These are phyloP conservation scores for Clonostachys sp. DNA, from an alignment of 2,329 filamentous ascomycete genomes.

Conservation along the genomic window DNA sequence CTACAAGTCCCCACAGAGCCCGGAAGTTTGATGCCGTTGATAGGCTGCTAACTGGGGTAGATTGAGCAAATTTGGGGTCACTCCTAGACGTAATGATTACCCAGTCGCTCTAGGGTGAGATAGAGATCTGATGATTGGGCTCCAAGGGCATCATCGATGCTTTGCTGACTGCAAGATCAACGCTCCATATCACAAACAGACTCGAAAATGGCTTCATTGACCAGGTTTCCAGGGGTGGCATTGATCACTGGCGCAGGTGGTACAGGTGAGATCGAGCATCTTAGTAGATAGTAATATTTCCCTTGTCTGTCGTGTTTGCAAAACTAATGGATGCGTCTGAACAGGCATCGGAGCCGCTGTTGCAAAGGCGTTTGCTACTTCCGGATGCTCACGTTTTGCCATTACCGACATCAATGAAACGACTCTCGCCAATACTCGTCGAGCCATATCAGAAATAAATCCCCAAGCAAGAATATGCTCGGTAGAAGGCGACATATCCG, in stretches of 20 bases:
- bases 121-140: too few relatives aligned
- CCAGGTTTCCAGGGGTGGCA: constrained; percentile 35
- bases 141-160: too few relatives aligned
- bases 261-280: constrained; percentile 24
- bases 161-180: too few relatives aligned
- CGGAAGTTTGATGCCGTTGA: too few relatives aligned
- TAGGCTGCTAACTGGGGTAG: too few relatives aligned
- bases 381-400: constrained; percentile 44
- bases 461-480: constrained; percentile 24
- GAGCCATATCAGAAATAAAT: constrained; percentile 21
- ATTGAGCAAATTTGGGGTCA: too few relatives aligned
- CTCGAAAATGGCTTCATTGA: constrained; percentile 7
- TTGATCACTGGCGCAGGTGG: constrained; percentile 42
- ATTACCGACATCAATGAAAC: constrained; percentile 45
- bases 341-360: constrained; percentile 53
- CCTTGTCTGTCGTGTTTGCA: too few relatives aligned
- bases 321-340: neutral
- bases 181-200: neutral
- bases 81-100: too few relatives aligned
- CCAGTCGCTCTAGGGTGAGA: too few relatives aligned
- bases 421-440: constrained; percentile 28
- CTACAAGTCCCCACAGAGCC: too few relatives aligned
- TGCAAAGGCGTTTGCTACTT: constrained; percentile 40
- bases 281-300: neutral
- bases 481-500: constrained; percentile 38